A percentile compares a stretch with the other conserved stretches of the same genome.
These are phyloP conservation scores for Pythium rishiriense DNA, from an alignment of 352 stramenopile genomes.

Conservation along the genomic window DNA sequence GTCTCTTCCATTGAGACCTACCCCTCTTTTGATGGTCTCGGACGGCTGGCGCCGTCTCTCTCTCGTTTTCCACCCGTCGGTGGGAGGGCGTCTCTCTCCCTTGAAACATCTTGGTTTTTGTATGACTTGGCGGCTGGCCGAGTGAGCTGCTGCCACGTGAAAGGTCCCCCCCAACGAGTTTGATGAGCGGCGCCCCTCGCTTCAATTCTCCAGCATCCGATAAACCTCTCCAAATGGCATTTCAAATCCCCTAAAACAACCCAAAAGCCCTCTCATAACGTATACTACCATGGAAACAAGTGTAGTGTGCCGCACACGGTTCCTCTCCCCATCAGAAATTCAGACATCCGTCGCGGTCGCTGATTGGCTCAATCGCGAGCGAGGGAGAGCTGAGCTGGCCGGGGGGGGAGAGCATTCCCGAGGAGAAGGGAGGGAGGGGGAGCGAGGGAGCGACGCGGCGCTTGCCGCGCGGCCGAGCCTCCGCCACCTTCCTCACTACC, in stretches of 20 bases:
- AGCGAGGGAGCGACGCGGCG: slow-evolving; percentile 15
- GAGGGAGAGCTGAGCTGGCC: slow-evolving; percentile 21
- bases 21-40: slow-evolving; percentile 19
- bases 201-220: slow-evolving; percentile 15
- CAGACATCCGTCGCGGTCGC: slow-evolving; percentile 10
- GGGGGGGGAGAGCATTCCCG: not conserved
- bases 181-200: slow-evolving; percentile 23
- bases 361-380: slow-evolving; percentile 32
- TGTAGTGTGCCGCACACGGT: not conserved
- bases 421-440: slow-evolving; percentile 3
- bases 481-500: slow-evolving; percentile 30
- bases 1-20: slow-evolving; percentile 28
- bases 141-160: slow-evolving; percentile 32
- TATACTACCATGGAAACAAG: not conserved
- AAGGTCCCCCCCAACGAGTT: slow-evolving; percentile 4
- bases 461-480: slow-evolving; percentile 14
- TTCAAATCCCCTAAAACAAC: not conserved
- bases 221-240: not conserved
- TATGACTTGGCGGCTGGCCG: slow-evolving; percentile 10
- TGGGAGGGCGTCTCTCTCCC: slow-evolving; percentile 14
- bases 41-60: slow-evolving; percentile 24
- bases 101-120: slow-evolving; percentile 16
- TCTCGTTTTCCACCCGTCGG: slow-evolving; percentile 5
- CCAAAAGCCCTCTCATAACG: not conserved
- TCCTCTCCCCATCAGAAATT: slow-evolving; percentile 23